Conservation (phyloP, 345 rosid species). For the Mangifera indica region DNA sequence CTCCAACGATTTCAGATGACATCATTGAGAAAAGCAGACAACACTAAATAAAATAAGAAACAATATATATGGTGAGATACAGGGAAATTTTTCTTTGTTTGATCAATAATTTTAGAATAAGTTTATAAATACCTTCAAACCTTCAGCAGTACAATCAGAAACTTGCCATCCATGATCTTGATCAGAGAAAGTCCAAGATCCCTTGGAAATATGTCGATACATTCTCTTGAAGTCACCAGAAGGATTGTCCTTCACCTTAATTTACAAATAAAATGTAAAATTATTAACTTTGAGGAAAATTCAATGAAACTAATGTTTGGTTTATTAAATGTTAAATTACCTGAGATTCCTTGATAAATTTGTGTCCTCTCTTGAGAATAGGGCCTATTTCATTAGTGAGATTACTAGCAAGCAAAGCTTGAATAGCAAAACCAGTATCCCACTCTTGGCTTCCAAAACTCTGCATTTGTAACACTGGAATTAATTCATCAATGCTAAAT, state of each 20-base stretch:
- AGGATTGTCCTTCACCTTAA: slow-evolving; percentile 22
- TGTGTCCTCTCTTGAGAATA: slow-evolving; percentile 63
- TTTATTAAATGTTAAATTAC: slow-evolving; percentile 23
- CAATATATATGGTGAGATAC: background rate
- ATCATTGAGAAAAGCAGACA: slow-evolving; percentile 36
- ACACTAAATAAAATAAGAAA: slow-evolving; percentile 24
- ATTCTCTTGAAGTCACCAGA: slow-evolving; percentile 8
- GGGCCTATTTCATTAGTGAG: slow-evolving; percentile 52
- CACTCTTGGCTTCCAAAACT: slow-evolving; percentile 81
- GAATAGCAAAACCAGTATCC: slow-evolving; percentile 73
- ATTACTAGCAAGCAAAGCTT: slow-evolving; percentile 69
- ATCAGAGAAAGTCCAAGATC: slow-evolving; percentile 20
- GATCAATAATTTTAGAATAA: background rate
- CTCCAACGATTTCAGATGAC: slow-evolving; percentile 36
- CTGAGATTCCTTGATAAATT: slow-evolving; percentile 77
- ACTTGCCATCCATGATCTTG: slow-evolving; percentile 24
- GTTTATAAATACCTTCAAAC: slow-evolving; percentile 9
- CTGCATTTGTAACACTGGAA: slow-evolving; percentile 25
- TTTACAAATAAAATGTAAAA: background rate
- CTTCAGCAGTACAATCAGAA: slow-evolving; percentile 18
- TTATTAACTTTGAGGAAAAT: background rate
- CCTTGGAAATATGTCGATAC: slow-evolving; percentile 13
- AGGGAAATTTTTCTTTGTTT: background rate
- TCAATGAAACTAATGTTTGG: background rate
- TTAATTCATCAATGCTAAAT: too few species aligned